These are phyloP conservation scores for Coprinopsis strossmayeri DNA, from an alignment of 768 basidiomycete species.

Conservation along the genomic window DNA sequence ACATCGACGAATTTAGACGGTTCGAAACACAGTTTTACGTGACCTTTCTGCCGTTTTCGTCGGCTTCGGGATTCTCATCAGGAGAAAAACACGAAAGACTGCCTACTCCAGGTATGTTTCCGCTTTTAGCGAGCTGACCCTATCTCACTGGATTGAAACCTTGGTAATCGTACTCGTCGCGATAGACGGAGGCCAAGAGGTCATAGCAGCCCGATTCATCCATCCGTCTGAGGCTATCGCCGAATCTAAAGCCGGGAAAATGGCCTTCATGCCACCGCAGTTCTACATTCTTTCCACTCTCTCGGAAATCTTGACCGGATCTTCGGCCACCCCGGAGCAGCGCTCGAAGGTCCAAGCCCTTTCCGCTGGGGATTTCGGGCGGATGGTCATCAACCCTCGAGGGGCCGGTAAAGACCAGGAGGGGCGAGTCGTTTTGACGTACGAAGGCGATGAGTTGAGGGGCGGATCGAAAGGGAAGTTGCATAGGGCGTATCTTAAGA, in stretches of 20 bases:
- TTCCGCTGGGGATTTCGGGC: slow-evolving; percentile 52
- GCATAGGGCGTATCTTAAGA: slow-evolving; percentile 49
- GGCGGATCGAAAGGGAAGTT: slow-evolving; percentile 53
- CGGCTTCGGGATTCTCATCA: slow-evolving; percentile 42
- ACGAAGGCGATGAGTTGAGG: slow-evolving; percentile 65
- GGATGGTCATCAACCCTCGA: slow-evolving; percentile 52
- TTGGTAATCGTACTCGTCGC: not conserved
- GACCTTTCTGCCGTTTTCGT: slow-evolving; percentile 43
- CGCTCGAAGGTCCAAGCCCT: slow-evolving; percentile 37
- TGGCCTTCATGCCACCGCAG: slow-evolving; percentile 69
- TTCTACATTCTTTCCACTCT: slow-evolving; percentile 64
- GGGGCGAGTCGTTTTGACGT: slow-evolving; percentile 46
- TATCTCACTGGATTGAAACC: not conserved
- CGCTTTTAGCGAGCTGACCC: not conserved
- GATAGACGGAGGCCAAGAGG: slow-evolving; percentile 60
- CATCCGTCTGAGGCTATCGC: slow-evolving; percentile 46
- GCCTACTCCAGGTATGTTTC: slow-evolving; percentile 45
- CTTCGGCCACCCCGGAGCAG: slow-evolving; percentile 36
- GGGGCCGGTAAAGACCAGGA: slow-evolving; percentile 31
- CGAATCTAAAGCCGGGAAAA: slow-evolving; percentile 42
- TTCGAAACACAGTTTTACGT: slow-evolving; percentile 71
- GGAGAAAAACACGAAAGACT: slow-evolving; percentile 51
- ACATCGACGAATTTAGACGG: slow-evolving; percentile 34
- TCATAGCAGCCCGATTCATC: slow-evolving; percentile 61
- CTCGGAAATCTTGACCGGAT: slow-evolving; percentile 41